Evolutionary conservation across 73 alveolate genomes (phyloP), one percentile per base, ranked within the genome.

Genomic region (Stentor coeruleus): DNA sequence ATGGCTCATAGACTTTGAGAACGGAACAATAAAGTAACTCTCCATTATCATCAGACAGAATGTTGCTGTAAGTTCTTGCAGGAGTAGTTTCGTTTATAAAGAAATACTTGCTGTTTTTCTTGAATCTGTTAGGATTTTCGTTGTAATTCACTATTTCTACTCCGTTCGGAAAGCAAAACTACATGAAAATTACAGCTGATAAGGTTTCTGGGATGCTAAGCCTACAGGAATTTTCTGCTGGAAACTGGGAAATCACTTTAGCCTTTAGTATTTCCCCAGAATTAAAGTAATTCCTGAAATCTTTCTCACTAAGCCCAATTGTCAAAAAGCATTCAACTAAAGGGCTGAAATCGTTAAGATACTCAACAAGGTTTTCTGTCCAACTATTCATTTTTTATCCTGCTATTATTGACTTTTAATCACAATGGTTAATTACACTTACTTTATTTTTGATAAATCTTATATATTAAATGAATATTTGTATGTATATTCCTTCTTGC

Each of bases 81-180:
- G 15, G 26, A 28, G n/a, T 26, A 66, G 42, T 20, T 26, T 20
- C 37, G 40, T 31, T 31, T 66, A n/a, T n/a, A n/a, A n/a, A n/a
- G n/a, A n/a, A n/a, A n/a, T n/a, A n/a, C n/a, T n/a, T n/a, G n/a
- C n/a, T n/a, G n/a, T n/a, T n/a, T n/a, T n/a, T n/a, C n/a, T n/a
- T n/a, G n/a, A n/a, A n/a, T n/a, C n/a, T n/a, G n/a, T n/a, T 31
- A 57, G 28, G 73, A n/a, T 57, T 26, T 28, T 26, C 15, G 11
- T 20, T 33, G 40, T 31, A 20, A 28, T 66, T 66, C n/a, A 66
- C 36, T 20, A 66, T 33, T 66, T 66, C 79, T 33, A 31, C 79
- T 20, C 79, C 79, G n/a, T 31, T 20, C 37, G 79, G 79, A 66
- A 66, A 66, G 37, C 79, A 66, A 66, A 49, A 49, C 66, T 49